These are phyloP conservation scores for Rubia yunnanensis DNA, from an alignment of 257 asterid genomes.

Conservation along the genomic window DNA sequence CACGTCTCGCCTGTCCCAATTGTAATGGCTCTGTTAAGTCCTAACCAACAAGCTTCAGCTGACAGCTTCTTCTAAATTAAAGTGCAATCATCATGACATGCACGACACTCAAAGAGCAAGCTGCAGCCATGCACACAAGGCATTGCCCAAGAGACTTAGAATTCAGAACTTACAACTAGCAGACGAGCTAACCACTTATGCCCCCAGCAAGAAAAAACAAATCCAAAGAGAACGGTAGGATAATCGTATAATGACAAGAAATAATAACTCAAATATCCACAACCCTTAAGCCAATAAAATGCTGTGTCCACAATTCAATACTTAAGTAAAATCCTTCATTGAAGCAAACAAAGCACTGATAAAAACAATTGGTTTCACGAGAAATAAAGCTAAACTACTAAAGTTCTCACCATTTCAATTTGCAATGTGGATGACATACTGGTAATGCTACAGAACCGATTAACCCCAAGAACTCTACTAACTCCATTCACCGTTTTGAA, in stretches of 20 bases:
- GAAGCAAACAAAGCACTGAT: background rate
- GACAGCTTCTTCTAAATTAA: background rate
- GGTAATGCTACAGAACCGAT: conserved; percentile 62
- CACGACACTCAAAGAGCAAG: background rate
- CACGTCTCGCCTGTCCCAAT: background rate
- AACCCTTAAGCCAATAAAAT: background rate
- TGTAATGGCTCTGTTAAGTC: background rate
- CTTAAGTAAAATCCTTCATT: background rate
- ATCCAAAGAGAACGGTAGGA: background rate
- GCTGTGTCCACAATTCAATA: background rate
- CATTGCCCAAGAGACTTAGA: background rate
- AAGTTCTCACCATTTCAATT: conserved; percentile 67
- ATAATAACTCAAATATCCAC: background rate
- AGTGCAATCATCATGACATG: background rate
- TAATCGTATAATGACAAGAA: background rate
- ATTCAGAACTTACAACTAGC: too few species aligned
- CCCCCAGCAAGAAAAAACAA: background rate
- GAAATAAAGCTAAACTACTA: background rate
- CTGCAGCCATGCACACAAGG: background rate
- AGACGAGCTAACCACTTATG: background rate
- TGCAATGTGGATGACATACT: conserved; percentile 60
- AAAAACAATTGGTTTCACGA: background rate
- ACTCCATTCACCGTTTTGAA: conserved; percentile 75
- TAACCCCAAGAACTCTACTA: conserved; percentile 59
- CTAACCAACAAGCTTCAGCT: too few species aligned